A percentile compares a stretch with the other conserved stretches of the same genome.
phyloP scores from a whole-genome alignment of 2,329 filamentous ascomycete species.

The Herpotrichia juniperi region DNA sequence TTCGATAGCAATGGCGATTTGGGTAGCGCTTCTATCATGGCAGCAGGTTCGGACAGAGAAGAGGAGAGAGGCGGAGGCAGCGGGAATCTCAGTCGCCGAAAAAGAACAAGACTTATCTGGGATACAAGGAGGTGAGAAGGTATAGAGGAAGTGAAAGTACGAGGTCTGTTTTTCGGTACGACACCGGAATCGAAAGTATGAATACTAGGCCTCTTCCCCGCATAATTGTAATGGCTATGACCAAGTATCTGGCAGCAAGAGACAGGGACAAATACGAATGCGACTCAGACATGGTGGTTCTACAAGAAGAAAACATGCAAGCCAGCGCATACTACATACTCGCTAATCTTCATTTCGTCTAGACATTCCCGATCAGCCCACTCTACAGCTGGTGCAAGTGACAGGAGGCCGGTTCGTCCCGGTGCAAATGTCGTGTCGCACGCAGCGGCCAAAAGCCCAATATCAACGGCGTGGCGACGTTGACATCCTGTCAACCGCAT shows the following conservation, averaged over 20 bases:
- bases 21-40: conserved; percentile 62
- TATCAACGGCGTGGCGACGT: not conserved
- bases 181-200: not conserved
- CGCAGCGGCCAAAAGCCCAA: not conserved
- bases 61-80: conserved; percentile 24
- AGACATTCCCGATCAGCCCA: not conserved
- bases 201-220: not conserved
- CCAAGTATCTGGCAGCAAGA: not conserved
- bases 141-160: not conserved
- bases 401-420: too few species aligned
- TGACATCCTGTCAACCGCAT: not conserved
- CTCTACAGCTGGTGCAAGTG: too few species aligned
- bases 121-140: conserved; percentile 4
- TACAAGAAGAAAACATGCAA: not conserved
- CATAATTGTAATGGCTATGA: not conserved
- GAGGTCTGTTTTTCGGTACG: not conserved
- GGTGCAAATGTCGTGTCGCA: not conserved
- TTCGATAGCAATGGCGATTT: conserved; percentile 64
- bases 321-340: not conserved
- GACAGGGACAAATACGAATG: not conserved
- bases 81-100: not conserved
- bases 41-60: conserved; percentile 50
- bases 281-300: not conserved
- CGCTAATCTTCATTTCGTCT: not conserved
- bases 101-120: conserved; percentile 10